These are phyloP conservation scores for Drechslerella coelobrocha DNA, from an alignment of 2,329 filamentous ascomycete genomes.

Conservation along the genomic window DNA sequence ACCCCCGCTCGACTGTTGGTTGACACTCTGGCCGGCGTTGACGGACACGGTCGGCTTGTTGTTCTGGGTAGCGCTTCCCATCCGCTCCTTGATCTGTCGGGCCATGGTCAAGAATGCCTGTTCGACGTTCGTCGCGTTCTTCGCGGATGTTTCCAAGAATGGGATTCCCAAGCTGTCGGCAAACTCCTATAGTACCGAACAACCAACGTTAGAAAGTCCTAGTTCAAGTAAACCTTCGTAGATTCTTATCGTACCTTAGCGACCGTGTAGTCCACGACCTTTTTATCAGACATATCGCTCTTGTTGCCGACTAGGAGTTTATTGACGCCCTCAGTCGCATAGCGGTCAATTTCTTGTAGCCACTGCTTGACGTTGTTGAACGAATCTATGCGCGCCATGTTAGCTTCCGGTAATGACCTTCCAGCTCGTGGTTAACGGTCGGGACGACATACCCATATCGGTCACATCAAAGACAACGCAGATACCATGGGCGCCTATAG, in stretches of 20 bases:
- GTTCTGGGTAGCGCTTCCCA: constrained; percentile 95
- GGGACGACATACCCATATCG: constrained; percentile 73
- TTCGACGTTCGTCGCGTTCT: constrained; percentile 99
- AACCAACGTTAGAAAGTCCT: constrained; percentile 18
- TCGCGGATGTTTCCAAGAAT: constrained; percentile 99
- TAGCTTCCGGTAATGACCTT: background rate
- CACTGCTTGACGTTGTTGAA: constrained; percentile 99
- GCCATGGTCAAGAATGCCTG: constrained; percentile 99
- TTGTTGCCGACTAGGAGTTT: constrained; percentile 99
- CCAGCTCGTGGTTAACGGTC: background rate
- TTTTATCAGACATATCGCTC: constrained; percentile 99
- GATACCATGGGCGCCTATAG: constrained; percentile 86
- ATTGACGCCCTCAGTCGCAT: constrained; percentile 98
- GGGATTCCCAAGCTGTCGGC: constrained; percentile 98
- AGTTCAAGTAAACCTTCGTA: background rate
- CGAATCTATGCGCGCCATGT: constrained; percentile 65
- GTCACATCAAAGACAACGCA: constrained; percentile 99
- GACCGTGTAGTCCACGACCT: constrained; percentile 99
- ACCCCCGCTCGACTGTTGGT: constrained; percentile 80
- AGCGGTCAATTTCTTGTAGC: constrained; percentile 99
- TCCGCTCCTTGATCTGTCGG: constrained; percentile 90
- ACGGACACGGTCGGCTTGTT: constrained; percentile 94
- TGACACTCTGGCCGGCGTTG: constrained; percentile 90
- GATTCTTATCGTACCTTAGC: constrained; percentile 76
- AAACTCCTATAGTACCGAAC: constrained; percentile 75